Evolutionary conservation across 2,329 filamentous ascomycete genomes (phyloP).

Genomic region (Aspergillus piperis): DNA sequence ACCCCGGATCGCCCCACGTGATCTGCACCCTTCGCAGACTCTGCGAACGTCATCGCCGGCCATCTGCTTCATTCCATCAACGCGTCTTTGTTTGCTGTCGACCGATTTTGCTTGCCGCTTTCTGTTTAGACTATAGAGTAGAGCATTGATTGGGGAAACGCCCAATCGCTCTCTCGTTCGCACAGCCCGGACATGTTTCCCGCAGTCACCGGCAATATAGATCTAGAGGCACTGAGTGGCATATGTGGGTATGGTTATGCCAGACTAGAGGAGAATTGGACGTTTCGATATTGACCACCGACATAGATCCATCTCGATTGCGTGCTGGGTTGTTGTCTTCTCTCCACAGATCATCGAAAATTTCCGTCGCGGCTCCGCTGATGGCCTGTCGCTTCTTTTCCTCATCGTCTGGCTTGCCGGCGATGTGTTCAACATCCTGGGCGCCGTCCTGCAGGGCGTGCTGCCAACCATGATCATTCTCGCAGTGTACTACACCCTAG

Average conservation of each 20-base stretch:
- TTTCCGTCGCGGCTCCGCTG: conserved; percentile 79
- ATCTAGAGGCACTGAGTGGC: conserved; percentile 87
- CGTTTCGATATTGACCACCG: conserved; percentile 7
- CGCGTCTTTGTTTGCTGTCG: background rate
- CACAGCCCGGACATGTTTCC: conserved; percentile 37
- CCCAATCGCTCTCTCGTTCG: conserved; percentile 9
- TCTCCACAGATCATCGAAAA: conserved; percentile 96
- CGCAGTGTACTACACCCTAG: conserved; percentile 91
- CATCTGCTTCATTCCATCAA: background rate
- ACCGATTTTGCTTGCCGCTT: background rate
- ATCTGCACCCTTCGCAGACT: conserved; percentile 6
- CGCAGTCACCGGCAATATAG: conserved; percentile 59
- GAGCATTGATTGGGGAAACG: background rate
- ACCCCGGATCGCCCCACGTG: conserved; percentile 15
- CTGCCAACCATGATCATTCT: conserved; percentile 94
- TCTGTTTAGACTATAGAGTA: background rate
- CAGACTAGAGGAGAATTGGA: background rate
- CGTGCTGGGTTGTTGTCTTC: conserved; percentile 97
- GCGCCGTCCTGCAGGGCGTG: conserved; percentile 87
- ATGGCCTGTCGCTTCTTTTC: conserved; percentile 88
- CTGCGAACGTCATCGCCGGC: conserved; percentile 13
- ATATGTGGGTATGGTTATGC: conserved; percentile 71
- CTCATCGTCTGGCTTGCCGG: conserved; percentile 89
- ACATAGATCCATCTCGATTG: conserved; percentile 84
- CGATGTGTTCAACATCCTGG: conserved; percentile 95